phyloP scores from a whole-genome alignment of 2,329 filamentous ascomycete genomes.

The Akanthomyces dipterigenus region DNA sequence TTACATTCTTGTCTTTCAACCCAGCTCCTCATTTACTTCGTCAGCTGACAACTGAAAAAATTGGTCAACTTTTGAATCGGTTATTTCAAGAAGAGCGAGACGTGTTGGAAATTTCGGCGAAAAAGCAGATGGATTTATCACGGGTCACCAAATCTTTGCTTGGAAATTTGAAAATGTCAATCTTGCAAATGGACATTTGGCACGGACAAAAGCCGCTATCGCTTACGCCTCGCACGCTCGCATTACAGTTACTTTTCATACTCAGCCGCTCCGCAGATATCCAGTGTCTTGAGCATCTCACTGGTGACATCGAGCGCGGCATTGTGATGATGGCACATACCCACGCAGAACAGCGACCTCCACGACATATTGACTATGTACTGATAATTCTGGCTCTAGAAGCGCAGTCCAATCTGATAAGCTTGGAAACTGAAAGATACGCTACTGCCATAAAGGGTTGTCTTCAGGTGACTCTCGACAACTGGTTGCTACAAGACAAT shows the following conservation, averaged over 20 bases:
- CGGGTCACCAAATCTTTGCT: constrained; percentile 54
- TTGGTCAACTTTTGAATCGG: constrained; percentile 46
- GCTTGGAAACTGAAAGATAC: constrained; percentile 16
- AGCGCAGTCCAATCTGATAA: constrained; percentile 25
- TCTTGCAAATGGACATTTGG: constrained; percentile 56
- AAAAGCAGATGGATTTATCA: constrained; percentile 63
- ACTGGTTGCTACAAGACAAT: constrained; percentile 24
- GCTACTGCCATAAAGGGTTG: constrained; percentile 24
- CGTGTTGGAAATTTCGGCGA: constrained; percentile 54
- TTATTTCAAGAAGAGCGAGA: constrained; percentile 49
- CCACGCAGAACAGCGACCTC: constrained; percentile 15
- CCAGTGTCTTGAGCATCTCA: constrained; percentile 18
- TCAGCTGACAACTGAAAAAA: constrained; percentile 48
- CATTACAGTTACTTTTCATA: constrained; percentile 50
- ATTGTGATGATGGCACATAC: constrained; percentile 20
- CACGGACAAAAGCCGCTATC: constrained; percentile 39
- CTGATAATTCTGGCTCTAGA: constrained; percentile 36
- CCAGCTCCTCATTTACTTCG: constrained; percentile 52
- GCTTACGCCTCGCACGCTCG: constrained; percentile 57
- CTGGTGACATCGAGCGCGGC: constrained; percentile 23
- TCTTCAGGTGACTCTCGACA: constrained; percentile 22
- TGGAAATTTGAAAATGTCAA: constrained; percentile 42
- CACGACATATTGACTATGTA: constrained; percentile 32
- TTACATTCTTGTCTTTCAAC: constrained; percentile 55
- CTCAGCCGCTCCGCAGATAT: constrained; percentile 7